These are phyloP conservation scores for Termitomyces sp. DNA, from an alignment of 768 basidiomycete species.

Conservation along the genomic window DNA sequence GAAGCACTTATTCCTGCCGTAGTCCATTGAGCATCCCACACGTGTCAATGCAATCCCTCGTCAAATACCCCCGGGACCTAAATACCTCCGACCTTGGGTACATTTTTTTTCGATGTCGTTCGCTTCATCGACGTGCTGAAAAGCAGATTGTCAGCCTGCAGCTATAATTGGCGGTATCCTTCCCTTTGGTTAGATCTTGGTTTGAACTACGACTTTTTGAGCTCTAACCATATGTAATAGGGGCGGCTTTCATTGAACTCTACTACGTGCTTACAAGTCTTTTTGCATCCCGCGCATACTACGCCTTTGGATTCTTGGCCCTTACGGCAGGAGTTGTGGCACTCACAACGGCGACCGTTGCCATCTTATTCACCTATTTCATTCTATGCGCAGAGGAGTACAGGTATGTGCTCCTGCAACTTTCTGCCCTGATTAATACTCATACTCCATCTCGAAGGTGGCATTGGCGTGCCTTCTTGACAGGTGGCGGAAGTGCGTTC, in stretches of 20 bases:
- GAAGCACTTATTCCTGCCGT: background rate
- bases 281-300: constrained; percentile 90
- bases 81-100: constrained; percentile 82
- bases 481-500: constrained; percentile 88
- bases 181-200: constrained; percentile 70
- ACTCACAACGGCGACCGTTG: constrained; percentile 87
- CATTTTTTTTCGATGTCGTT: constrained; percentile 16
- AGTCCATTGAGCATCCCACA: constrained; percentile 80
- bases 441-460: constrained; percentile 47
- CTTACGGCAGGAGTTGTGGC: constrained; percentile 80
- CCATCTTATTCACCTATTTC: constrained; percentile 89
- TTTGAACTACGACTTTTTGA: background rate
- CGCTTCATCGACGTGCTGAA: constrained; percentile 1
- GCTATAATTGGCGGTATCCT: constrained; percentile 86
- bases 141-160: constrained; percentile 41
- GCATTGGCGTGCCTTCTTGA: constrained; percentile 95
- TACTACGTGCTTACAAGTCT: constrained; percentile 90
- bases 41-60: constrained; percentile 91
- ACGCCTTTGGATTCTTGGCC: constrained; percentile 94
- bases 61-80: constrained; percentile 89
- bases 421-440: background rate
- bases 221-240: constrained; percentile 30
- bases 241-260: constrained; percentile 92
- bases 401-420: constrained; percentile 41
- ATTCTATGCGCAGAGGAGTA: constrained; percentile 93